These are phyloP conservation scores for Aurinia saxatilis DNA, from an alignment of 345 rosid species.

Conservation along the genomic window DNA sequence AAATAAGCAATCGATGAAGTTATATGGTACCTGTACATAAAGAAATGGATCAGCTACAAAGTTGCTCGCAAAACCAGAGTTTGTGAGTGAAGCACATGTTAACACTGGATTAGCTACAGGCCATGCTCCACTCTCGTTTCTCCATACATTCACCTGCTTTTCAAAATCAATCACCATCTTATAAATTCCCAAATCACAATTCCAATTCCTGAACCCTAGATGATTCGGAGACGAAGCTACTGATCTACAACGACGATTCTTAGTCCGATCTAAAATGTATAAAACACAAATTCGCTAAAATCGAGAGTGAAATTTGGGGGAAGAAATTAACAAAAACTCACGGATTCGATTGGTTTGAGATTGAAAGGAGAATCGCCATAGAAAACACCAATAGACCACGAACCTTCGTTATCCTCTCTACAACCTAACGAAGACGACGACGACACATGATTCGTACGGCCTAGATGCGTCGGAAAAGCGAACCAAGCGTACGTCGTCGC, in stretches of 20 bases:
- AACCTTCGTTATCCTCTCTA: conserved; percentile 76
- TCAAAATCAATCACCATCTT: neutral
- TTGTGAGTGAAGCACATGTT: conserved; percentile 77
- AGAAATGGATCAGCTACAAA: conserved; percentile 96
- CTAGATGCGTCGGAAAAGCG: conserved; percentile 31
- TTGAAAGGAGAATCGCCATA: conserved; percentile 86
- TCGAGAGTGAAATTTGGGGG: neutral
- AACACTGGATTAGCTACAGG: conserved; percentile 95
- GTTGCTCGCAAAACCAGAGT: conserved; percentile 75
- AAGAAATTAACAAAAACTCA: conserved; percentile 28
- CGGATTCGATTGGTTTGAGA: conserved; percentile 82
- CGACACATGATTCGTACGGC: conserved; percentile 29
- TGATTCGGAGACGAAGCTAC: neutral
- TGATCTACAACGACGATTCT: neutral
- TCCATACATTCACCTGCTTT: conserved; percentile 64
- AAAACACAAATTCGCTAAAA: too few species aligned
- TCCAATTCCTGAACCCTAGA: neutral
- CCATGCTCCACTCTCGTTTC: conserved; percentile 72
- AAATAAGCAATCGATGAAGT: neutral
- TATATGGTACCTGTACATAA: conserved; percentile 57
- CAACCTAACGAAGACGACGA: conserved; percentile 53
- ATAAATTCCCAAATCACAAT: neutral
- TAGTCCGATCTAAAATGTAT: neutral
- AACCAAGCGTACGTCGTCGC: conserved; percentile 60
- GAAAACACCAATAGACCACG: conserved; percentile 91